Evolutionary conservation across 75 land plant genomes (phyloP).

Genomic region (Pseudotsuga menziesii): DNA sequence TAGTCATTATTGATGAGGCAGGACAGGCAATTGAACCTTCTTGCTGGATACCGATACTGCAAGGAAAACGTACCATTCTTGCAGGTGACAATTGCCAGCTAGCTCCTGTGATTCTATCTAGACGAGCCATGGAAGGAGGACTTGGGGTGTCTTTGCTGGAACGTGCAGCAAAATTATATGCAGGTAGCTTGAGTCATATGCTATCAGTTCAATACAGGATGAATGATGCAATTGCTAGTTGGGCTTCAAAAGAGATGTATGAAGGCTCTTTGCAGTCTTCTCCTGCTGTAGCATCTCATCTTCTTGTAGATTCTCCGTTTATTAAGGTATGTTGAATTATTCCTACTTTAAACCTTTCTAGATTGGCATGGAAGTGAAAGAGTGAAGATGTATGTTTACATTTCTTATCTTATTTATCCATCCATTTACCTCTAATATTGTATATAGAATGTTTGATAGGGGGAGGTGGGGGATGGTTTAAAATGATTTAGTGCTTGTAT

Average conservation of each 20-base stretch:
- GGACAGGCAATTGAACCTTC: slow-evolving; percentile 91
- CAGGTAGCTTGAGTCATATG: slow-evolving; percentile 52
- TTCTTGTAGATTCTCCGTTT: slow-evolving; percentile 68
- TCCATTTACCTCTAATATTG: no score
- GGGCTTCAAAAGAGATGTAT: slow-evolving; percentile 94
- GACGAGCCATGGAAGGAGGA: slow-evolving; percentile 76
- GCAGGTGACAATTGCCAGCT: slow-evolving; percentile 91
- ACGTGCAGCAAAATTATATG: slow-evolving; percentile 60
- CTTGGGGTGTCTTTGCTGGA: slow-evolving; percentile 77
- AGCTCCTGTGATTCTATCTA: slow-evolving; percentile 81
- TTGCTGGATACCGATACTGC: slow-evolving; percentile 80
- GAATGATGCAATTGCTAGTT: slow-evolving; percentile 87
- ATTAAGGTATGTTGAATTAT: slow-evolving; percentile 55
- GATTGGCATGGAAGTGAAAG: not conserved
- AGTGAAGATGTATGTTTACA: not conserved
- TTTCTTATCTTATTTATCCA: no score
- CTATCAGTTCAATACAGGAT: slow-evolving; percentile 70
- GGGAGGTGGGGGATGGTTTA: not conserved
- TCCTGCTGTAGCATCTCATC: slow-evolving; percentile 57
- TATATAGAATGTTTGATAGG: not conserved
- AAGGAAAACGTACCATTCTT: slow-evolving; percentile 67
- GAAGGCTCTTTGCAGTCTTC: slow-evolving; percentile 57
- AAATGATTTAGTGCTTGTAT: not conserved
- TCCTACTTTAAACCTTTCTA: not conserved
- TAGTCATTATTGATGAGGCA: slow-evolving; percentile 92